Percentiles rank a stretch among this genome's conserved stretches.
Evolutionary conservation across 1,139 yeast genomes (phyloP).

Genomic region (Yamadazyma kanchanaburiensis): DNA sequence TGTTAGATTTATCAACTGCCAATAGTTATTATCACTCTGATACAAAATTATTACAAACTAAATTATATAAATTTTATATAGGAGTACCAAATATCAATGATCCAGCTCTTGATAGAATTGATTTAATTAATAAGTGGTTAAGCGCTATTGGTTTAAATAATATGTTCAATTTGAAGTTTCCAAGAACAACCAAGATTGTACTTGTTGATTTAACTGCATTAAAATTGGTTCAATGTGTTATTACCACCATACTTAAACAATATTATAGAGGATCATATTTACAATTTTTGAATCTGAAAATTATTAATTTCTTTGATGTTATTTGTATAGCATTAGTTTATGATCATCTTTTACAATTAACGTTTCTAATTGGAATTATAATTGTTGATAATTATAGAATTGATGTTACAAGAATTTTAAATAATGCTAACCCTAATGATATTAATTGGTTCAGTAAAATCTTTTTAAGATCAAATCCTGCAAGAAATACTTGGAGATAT

Average conservation of each 20-base stretch:
- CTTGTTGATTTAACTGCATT: slow-evolving; percentile 13
- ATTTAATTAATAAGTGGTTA: slow-evolving; percentile 3
- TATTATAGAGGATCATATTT: slow-evolving; percentile 19
- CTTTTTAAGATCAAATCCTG: slow-evolving; percentile 19
- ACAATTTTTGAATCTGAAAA: slow-evolving; percentile 16
- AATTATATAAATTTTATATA: slow-evolving; percentile 23
- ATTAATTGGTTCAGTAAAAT: slow-evolving; percentile 24
- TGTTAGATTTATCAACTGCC: slow-evolving; percentile 17
- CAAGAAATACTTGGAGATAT: slow-evolving; percentile 20
- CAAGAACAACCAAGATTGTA: slow-evolving; percentile 19
- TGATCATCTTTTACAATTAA: slow-evolving; percentile 58
- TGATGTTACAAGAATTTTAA: slow-evolving; percentile 54
- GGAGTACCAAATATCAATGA: slow-evolving; percentile 16
- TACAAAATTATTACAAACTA: slow-evolving; percentile 15
- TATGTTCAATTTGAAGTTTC: slow-evolving; percentile 9
- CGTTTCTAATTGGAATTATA: slow-evolving; percentile 62
- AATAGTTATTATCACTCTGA: slow-evolving; percentile 8
- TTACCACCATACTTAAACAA: slow-evolving; percentile 9
- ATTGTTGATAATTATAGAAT: slow-evolving; percentile 63
- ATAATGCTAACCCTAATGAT: slow-evolving; percentile 4
- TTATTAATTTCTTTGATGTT: slow-evolving; percentile 16
- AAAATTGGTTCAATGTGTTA: slow-evolving; percentile 6
- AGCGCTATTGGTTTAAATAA: slow-evolving; percentile 2
- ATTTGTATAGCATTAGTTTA: slow-evolving; percentile 39
- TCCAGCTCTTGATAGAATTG: slow-evolving; percentile 9